Evolutionary conservation across 371 early-diverging fungal genomes (phyloP), one percentile per base, ranked within the genome.

Genomic region (Rhizopus microsporus): DNA sequence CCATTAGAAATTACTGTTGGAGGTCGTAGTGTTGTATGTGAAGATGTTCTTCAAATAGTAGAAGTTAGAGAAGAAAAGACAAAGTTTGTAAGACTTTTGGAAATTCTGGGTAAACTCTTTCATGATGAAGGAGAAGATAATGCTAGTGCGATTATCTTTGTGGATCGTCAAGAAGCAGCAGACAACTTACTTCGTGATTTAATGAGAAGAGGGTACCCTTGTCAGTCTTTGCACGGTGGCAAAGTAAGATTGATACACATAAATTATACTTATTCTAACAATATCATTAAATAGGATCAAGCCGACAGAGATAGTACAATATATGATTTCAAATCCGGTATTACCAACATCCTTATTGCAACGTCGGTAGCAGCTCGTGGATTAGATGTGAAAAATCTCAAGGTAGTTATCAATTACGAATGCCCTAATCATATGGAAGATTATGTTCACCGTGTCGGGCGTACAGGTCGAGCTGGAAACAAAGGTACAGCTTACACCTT

Each of bases 331-430:
- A 98, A 99, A 65, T 81, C 87, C 1, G 96, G 96, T 6, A 85
- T 85, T 5, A 86, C 86, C 39, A 90, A 88, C 51, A 86, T 99
- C 42, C 74, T 99, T 51, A 93, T 99, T 72, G 99, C 99, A 2
- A 99, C 99, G 0, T 96, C 96, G n/a, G 96, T 99, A 3, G 99
- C 98, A n/a, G 97, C 99, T 1, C 92, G 99, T 67, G 99, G 99
- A 16, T 72, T 99, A 48, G 99, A 99, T 74, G 99, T 99, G 38
- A 96, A 98, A 63, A 89, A 93, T 15, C 82, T 99, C 3, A 96
- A 92, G 37, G 71, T 96, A 9, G 99, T 99, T 1, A 84, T 99
- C 54, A 99, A 99, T 66, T 99, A 92, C 63, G 99, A 99, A 59
- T 93, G 96, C 61, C 99, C 99, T 4, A 96, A 99, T 71, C 96